These are phyloP conservation scores for Borealophlyctis nickersoniae DNA, from an alignment of 192 early-diverging fungal species.

Conservation along the genomic window DNA sequence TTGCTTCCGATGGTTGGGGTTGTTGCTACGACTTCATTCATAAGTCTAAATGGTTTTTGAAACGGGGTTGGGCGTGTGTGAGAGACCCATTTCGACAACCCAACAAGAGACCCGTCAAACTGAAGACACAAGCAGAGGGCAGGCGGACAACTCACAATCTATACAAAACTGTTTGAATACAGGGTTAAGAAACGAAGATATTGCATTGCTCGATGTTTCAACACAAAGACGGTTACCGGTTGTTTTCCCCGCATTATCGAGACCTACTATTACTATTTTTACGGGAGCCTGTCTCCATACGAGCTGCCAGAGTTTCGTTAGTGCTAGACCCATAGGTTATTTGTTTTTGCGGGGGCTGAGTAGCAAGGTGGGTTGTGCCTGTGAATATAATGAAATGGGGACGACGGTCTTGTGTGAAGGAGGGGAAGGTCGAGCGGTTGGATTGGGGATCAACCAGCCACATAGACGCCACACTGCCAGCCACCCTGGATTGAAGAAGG, in stretches of 20 bases:
- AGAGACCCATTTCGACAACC: too few species aligned
- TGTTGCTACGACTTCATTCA: slow-evolving; percentile 45
- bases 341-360: not conserved
- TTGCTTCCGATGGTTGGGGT: slow-evolving; percentile 71
- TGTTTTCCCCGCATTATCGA: slow-evolving; percentile 73
- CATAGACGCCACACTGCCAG: too few species aligned
- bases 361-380: too few species aligned
- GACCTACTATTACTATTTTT: slow-evolving; percentile 68
- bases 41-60: slow-evolving; percentile 6
- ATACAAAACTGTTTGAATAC: slow-evolving; percentile 3
- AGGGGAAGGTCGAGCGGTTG: too few species aligned
- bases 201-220: not conserved
- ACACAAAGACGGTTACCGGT: slow-evolving; percentile 36
- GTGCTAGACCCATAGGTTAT: slow-evolving; percentile 62
- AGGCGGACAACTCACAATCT: slow-evolving; percentile 18
- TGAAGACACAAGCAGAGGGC: too few species aligned
- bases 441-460: too few species aligned
- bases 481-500: too few species aligned
- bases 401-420: not conserved
- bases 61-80: not conserved
- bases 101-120: too few species aligned
- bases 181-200: not conserved
- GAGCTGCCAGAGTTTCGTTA: slow-evolving; percentile 57
- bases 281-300: slow-evolving; percentile 14
- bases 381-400: too few species aligned